Base-by-base conservation (phyloP, 768 basidiomycete species). In the Hysterangium stoloniferum region DNA sequence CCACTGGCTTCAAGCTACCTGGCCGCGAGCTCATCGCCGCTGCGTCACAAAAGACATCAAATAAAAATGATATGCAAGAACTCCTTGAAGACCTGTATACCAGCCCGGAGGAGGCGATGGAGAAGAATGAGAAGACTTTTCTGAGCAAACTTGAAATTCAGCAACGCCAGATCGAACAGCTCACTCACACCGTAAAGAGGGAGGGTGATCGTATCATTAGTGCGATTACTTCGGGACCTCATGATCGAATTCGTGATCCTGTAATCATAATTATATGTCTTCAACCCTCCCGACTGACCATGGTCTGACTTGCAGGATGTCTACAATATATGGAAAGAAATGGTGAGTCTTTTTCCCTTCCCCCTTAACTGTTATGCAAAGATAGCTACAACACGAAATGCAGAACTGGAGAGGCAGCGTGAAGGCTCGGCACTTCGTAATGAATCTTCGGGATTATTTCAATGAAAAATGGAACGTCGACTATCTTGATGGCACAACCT, bases 191-290 rank as follows among this genome's bases (percentile, higher is more conserved):
- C n/a, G 58, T 69, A 4, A 60, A 61, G 31, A 60, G 68, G 65
- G 60, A 64, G 57, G 43, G 63, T 13, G 63, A 72, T 24, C 65
- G 68, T 37, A 66, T 76, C 22, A 71, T 77, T 37, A 60, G 56
- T 7, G 65, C 66, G 1, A 53, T 76, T 0, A 54, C 64, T 0
- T 63, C 70, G 2, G 76, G 75, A 0, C 66, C 73, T 6, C 74
- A 77, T 48, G 72, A 74, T 34, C 62, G 64, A 32, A 72, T 77
- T 19, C 56, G 59, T 1, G 70, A 79, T 55, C 59, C 61, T 11
- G 66, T 66, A 28, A 47, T 27, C 33, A 6, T 41, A n/a, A n/a
- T 29, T 22, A 7, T 32, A 58, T 66, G 53, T 40, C 13, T 6
- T 28, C 20, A 22, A 41, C 11, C 8, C 28, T 31, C 4, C 15